A percentile compares a stretch with the other conserved stretches of the same genome.
phyloP scores from a whole-genome alignment of 495 filamentous ascomycete species.

The Apiosordaria backusii region DNA sequence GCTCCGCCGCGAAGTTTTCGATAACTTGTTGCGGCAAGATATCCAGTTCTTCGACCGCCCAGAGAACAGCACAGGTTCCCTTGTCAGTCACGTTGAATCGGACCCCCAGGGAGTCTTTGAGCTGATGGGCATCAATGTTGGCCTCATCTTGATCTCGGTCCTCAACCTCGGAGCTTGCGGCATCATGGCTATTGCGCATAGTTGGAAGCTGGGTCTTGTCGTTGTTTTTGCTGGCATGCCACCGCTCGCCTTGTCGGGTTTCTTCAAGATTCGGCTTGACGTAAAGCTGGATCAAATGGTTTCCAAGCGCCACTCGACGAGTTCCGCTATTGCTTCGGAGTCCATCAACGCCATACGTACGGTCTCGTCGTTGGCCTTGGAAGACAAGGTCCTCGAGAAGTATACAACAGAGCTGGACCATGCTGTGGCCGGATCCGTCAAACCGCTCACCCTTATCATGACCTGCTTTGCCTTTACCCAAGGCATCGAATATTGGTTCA shows the following conservation, averaged over 20 bases:
- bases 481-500: conserved; percentile 53
- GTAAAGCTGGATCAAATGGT: conserved; percentile 59
- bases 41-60: conserved; percentile 78
- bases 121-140: conserved; percentile 79
- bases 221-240: conserved; percentile 67
- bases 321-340: conserved; percentile 76
- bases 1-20: conserved; percentile 69
- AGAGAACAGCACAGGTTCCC: conserved; percentile 76
- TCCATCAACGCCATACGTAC: conserved; percentile 88
- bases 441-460: conserved; percentile 65
- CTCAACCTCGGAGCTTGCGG: conserved; percentile 72
- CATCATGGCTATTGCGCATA: conserved; percentile 62
- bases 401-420: conserved; percentile 65
- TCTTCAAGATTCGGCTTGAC: conserved; percentile 82
- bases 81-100: conserved; percentile 57
- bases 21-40: conserved; percentile 85
- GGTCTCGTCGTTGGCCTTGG: conserved; percentile 83
- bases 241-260: conserved; percentile 73
- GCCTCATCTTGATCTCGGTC: conserved; percentile 71
- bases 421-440: conserved; percentile 59
- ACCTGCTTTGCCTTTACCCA: conserved; percentile 75
- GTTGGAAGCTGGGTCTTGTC: conserved; percentile 89
- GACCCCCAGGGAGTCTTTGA: conserved; percentile 69
- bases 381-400: conserved; percentile 65
- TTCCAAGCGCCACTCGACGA: conserved; percentile 52